Evolutionary conservation across 441 rosid species (phyloP), one percentile per base, ranked within the genome.

Genomic region (Mallotus japonicus): DNA sequence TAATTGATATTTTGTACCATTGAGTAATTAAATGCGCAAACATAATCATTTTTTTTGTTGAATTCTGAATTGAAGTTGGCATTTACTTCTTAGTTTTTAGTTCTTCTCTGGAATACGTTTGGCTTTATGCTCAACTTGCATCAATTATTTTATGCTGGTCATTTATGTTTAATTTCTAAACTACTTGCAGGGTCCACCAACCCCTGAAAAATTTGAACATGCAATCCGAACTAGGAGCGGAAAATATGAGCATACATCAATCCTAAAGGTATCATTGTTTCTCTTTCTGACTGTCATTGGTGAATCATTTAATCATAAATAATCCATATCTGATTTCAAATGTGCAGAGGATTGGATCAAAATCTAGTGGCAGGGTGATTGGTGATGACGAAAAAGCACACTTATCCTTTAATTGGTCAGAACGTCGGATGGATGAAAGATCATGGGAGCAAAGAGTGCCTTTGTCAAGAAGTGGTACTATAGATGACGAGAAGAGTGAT

Each of bases 191-290:
- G 92, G 92, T 70, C 99, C 97, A 54, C 87, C 88, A 22, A 95
- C 99, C 40, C 95, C 96, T 1, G 95, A 93, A 77, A 95, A 95
- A 65, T 78, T 82, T 22, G 97, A 91, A 75, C 82, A 85, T 72
- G 76, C 81, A 0, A 76, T 78, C 75, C 84, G 87, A 49, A 79
- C 81, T 14, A 87, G 83, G 84, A 85, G 86, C 58, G 65, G 82
- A 58, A 93, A 85, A 55, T 80, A 73, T 58, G 86, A 82, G 37
- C 90, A 78, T 19, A 83, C 92, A 46, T 84, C 89, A 58, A 65
- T 80, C 62, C 83, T 85, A 12, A 86, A 85, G 93, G 98, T 91
- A 82, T 40, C 65, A 58, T 42, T 4, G 12, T 62, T 8, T 57
- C 19, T 63, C 16, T 71, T 67, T 32, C 11, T 47, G n/a, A 6